These are phyloP conservation scores for Tilletia indica DNA, from an alignment of 1,284 basidiomycete genomes.

Conservation along the genomic window DNA sequence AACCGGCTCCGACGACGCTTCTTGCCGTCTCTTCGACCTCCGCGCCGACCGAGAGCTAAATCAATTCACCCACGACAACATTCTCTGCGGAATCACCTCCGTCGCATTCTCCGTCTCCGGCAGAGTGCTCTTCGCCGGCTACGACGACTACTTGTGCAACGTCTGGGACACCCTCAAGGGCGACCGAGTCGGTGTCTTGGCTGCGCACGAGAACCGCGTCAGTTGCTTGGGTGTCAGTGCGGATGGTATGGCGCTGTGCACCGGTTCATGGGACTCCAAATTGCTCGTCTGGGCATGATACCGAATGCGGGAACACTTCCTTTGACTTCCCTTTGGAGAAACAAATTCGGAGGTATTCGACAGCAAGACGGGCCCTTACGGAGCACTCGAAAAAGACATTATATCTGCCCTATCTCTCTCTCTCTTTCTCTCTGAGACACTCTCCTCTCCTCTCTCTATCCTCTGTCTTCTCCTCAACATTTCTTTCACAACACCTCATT, in stretches of 20 bases:
- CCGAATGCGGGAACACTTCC: neutral
- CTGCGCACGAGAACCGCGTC: conserved; percentile 96
- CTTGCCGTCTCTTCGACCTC: conserved; percentile 95
- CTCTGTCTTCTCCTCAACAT: too few relatives aligned
- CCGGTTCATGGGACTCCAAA: conserved; percentile 97
- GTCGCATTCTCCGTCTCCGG: conserved; percentile 97
- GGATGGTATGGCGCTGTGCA: conserved; percentile 96
- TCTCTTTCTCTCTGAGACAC: too few relatives aligned
- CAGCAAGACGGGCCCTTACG: too few relatives aligned
- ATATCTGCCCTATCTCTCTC: too few relatives aligned
- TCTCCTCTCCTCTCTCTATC: too few relatives aligned
- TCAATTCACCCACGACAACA: conserved; percentile 95
- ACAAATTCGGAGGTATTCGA: too few relatives aligned
- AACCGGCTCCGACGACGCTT: conserved; percentile 97
- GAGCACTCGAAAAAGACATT: too few relatives aligned
- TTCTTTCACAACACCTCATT: too few relatives aligned
- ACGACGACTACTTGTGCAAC: conserved; percentile 99
- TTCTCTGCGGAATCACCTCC: conserved; percentile 95
- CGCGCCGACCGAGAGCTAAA: conserved; percentile 95
- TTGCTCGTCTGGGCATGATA: conserved; percentile 60
- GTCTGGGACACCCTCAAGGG: conserved; percentile 99
- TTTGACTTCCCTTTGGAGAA: too few relatives aligned
- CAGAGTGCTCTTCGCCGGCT: conserved; percentile 93
- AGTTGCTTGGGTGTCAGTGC: conserved; percentile 91
- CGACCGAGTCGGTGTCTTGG: conserved; percentile 91